Conservation (phyloP, 2,329 filamentous ascomycete genomes). For the Phaeoacremonium minimum region DNA sequence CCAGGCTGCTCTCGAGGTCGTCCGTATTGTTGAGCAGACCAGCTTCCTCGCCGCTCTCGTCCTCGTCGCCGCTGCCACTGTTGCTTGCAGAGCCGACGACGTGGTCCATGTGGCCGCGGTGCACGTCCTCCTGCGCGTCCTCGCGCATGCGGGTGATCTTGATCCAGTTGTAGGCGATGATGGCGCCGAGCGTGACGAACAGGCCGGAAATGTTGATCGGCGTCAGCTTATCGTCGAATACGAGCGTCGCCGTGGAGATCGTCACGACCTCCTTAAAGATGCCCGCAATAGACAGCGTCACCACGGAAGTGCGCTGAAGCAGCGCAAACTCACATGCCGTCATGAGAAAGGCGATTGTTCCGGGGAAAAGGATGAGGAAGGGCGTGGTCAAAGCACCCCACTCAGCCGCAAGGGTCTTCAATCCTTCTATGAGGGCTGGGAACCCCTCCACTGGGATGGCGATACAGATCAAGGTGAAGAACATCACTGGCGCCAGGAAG, state of each 20-base stretch:
- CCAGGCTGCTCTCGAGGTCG: slow-evolving; percentile 29
- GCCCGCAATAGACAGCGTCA: slow-evolving; percentile 91
- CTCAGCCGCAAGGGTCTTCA: slow-evolving; percentile 57
- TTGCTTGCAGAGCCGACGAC: slow-evolving; percentile 23
- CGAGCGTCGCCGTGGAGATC: slow-evolving; percentile 79
- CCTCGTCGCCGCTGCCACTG: slow-evolving; percentile 35
- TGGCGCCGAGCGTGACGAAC: slow-evolving; percentile 82
- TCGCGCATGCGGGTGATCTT: slow-evolving; percentile 86
- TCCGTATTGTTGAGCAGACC: slow-evolving; percentile 37
- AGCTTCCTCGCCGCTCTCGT: slow-evolving; percentile 38
- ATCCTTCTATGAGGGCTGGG: slow-evolving; percentile 58
- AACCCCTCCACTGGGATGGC: slow-evolving; percentile 85
- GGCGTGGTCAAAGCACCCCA: slow-evolving; percentile 66
- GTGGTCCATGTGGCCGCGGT: slow-evolving; percentile 30
- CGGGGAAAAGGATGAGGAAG: slow-evolving; percentile 81
- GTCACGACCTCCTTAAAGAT: slow-evolving; percentile 99
- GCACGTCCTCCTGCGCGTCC: slow-evolving; percentile 58
- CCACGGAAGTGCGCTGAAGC: slow-evolving; percentile 89
- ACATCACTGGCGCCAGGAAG: slow-evolving; percentile 97
- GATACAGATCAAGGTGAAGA: slow-evolving; percentile 72
- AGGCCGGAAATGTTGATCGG: slow-evolving; percentile 83
- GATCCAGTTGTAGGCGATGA: slow-evolving; percentile 88
- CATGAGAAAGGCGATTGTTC: slow-evolving; percentile 91
- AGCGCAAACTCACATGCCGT: slow-evolving; percentile 94
- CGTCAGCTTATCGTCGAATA: slow-evolving; percentile 87